phyloP scores from a whole-genome alignment of 495 filamentous ascomycete genomes.

The Talaromyces thailandensis region DNA sequence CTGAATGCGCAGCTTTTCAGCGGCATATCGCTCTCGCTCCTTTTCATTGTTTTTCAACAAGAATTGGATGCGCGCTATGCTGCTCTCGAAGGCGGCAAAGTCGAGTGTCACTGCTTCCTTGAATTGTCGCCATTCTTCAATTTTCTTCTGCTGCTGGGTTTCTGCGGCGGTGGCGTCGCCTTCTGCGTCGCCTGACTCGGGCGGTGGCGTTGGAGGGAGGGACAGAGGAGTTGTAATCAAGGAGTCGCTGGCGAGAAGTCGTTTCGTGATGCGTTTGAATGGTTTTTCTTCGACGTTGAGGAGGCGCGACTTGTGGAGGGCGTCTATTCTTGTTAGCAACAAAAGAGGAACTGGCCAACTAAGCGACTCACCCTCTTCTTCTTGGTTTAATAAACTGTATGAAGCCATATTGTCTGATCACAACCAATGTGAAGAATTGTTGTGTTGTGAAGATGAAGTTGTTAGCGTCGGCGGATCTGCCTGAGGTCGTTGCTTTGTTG shows the following conservation, averaged over 20 bases:
- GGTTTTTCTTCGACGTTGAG: constrained; percentile 88
- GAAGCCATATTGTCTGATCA: constrained; percentile 27
- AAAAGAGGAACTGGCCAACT: neutral
- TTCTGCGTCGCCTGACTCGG: constrained; percentile 48
- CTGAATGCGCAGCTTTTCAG: constrained; percentile 68
- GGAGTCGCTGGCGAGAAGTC: constrained; percentile 57
- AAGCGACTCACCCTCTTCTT: constrained; percentile 38
- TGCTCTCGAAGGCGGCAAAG: constrained; percentile 82
- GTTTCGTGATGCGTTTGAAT: constrained; percentile 81
- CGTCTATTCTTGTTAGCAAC: constrained; percentile 39
- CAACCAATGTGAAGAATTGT: neutral
- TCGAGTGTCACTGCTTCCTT: constrained; percentile 81
- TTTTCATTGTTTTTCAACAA: constrained; percentile 70
- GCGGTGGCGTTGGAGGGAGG: constrained; percentile 61
- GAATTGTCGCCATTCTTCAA: constrained; percentile 49
- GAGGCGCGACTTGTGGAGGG: constrained; percentile 83
- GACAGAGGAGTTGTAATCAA: constrained; percentile 43
- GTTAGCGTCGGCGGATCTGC: neutral
- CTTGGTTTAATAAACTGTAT: constrained; percentile 38
- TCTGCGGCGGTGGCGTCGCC: constrained; percentile 19
- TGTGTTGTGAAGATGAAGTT: neutral
- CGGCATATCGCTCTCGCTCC: constrained; percentile 79
- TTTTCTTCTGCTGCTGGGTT: constrained; percentile 36
- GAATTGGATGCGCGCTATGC: constrained; percentile 81
- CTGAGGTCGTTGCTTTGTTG: neutral